Base-by-base conservation (phyloP, 2,329 filamentous ascomycete genomes). In the Chalara sp. region DNA sequence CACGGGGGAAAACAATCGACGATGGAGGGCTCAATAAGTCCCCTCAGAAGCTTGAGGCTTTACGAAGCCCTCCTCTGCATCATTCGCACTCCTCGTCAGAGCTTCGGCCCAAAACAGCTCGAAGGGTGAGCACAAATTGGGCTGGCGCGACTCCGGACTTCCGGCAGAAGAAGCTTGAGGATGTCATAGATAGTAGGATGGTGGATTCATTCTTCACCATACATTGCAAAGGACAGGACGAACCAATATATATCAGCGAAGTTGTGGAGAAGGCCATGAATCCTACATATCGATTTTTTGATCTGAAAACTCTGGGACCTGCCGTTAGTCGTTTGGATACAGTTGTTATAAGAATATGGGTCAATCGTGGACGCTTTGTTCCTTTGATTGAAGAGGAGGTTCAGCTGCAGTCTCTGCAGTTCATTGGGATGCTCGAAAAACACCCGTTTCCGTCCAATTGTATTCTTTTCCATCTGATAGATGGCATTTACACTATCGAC, bases 211-310 rank as follows among this genome's bases (percentile, higher is more conserved):
- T 95, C 76, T 93, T 95, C 67, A 87, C 89, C 3, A 65, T 96
- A 47, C 91, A 96, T 67, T 79, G 84, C 44, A 72, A 79, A 1
- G 79, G 71, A 4, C 69, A 81, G 47, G 69, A 76, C 44, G 84
- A 89, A 12, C 90, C 92, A 0, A 71, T 96, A n/a, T 96, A 96
- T 66, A 80, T 96, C 61, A 96, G 90, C 63, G 92, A 97, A 69
- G 75, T 86, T 28, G 79, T 84, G 31, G 79, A 86, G 59, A 82
- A 83, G 62, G 83, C 87, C n/a, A 90, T 89, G 78, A 96, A 96
- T 66, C 93, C 93, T 56, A 89, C 86, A 61, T 97, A 96, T 66
- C 82, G 81, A 42, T 86, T 87, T 65, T 95, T 96, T 65, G 86
- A 95, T 55, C 76, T 96, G 5, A 77, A 78, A 29, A 69, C 75